A percentile compares a stretch with the other conserved stretches of the same genome.
phyloP scores from a whole-genome alignment of 1,139 yeast species.

The Saccharomyces pastorianus region DNA sequence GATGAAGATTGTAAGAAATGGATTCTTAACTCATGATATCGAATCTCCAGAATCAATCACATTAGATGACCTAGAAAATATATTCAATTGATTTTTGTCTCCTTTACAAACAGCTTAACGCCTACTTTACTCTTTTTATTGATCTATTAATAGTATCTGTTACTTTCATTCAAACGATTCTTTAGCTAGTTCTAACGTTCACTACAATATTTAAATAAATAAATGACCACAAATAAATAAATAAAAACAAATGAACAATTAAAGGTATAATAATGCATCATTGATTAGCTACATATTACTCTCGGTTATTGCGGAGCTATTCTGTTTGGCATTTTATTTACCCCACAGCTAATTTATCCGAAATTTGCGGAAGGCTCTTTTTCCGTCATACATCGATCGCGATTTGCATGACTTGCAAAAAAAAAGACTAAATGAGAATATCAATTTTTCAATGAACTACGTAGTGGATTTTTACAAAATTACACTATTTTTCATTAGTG shows the following conservation, averaged over 20 bases:
- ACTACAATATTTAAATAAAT: background rate
- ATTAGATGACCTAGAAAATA: slow-evolving; percentile 62
- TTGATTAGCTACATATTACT: background rate
- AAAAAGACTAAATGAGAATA: background rate
- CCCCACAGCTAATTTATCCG: background rate
- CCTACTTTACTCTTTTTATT: background rate
- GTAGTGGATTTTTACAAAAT: background rate
- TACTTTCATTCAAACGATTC: background rate
- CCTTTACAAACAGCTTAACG: background rate
- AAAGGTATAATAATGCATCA: background rate
- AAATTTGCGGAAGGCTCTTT: background rate
- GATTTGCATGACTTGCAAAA: background rate
- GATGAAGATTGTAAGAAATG: slow-evolving; percentile 64
- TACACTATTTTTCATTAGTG: background rate
- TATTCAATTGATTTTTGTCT: slow-evolving; percentile 38
- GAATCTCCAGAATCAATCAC: slow-evolving; percentile 71
- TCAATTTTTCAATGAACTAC: background rate
- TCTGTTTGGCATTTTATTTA: background rate
- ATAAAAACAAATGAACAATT: background rate
- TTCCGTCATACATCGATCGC: background rate
- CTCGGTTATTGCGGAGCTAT: background rate
- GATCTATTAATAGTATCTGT: background rate
- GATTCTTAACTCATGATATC: slow-evolving; percentile 66
- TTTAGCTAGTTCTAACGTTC: background rate
- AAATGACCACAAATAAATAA: background rate